Evolutionary conservation across 1,284 basidiomycete genomes (phyloP), one percentile per base, ranked within the genome.

Genomic region (Rhodotorula sp.): DNA sequence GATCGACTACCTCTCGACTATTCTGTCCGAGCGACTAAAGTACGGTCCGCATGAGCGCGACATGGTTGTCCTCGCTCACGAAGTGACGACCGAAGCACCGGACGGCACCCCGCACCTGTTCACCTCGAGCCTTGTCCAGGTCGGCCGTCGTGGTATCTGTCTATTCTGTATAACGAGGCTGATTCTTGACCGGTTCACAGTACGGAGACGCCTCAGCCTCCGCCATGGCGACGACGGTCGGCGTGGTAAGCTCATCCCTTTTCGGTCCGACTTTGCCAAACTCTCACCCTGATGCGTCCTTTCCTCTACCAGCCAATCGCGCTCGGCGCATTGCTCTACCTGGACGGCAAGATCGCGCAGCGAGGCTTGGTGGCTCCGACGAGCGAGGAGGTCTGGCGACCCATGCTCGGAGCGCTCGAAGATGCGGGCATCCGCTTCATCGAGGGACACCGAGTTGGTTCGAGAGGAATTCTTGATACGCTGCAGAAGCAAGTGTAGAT

Each of bases 221-320:
- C 0, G 92, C 93, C 2, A 97, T 97, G 95, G 88, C 92, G 18
- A 86, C 89, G 60, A 92, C 91, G 2, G 94, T 97, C 20, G 94
- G 94, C 3, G 69, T 75, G 4, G 75, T 76, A 15, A 20, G 75
- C 64, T 43, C 34, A 34, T 34, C 34, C 34, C 34, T 34, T 34
- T 34, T 34, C 34, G 34, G 34, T 34, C 34, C 34, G 34, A 34
- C 34, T 34, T 34, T 34, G 34, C 34, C 34, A 34, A 34, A 34
- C 34, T 34, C 34, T 34, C 34, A 34, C 6, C 8, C 34, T 34
- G 34, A 34, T 34, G 34, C 34, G 34, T 34, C 34, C 34, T 26
- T 23, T 26, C 5, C n/a, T 23, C n/a, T 6, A 29, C 23, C 64
- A 76, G 73, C 76, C 76, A 5, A 75, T 73, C 60, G 76, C 76